phyloP scores from a whole-genome alignment of 331 rosid species.

The Phaseolus coccineus region DNA sequence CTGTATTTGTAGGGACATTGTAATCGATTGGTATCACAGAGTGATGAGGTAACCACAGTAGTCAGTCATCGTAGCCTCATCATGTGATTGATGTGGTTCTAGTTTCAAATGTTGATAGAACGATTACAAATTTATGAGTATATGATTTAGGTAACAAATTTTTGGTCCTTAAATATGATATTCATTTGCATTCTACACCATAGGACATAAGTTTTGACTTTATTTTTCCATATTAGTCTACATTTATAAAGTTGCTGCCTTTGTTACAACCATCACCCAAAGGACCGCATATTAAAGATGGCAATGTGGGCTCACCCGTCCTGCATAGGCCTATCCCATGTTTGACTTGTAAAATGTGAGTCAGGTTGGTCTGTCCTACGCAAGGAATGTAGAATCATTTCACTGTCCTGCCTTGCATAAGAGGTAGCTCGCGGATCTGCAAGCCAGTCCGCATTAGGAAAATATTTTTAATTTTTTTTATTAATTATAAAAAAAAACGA shows the following conservation, averaged over 20 bases:
- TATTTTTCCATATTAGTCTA: neutral
- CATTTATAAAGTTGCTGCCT: neutral
- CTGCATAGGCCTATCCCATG: too few relatives aligned
- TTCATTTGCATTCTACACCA: neutral
- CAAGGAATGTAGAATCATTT: too few relatives aligned
- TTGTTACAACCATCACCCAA: neutral
- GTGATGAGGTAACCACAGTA: neutral
- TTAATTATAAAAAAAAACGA: too few relatives aligned
- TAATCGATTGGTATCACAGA: neutral
- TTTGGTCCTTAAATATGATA: neutral
- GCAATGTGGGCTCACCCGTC: too few relatives aligned
- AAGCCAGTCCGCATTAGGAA: too few relatives aligned
- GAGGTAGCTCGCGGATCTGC: too few relatives aligned
- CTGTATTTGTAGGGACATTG: neutral
- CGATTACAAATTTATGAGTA: slow-evolving; percentile 6
- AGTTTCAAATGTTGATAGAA: neutral
- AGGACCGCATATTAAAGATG: neutral
- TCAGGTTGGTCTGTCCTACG: too few relatives aligned
- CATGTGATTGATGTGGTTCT: neutral
- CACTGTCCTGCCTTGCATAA: too few relatives aligned
- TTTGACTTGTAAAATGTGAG: too few relatives aligned
- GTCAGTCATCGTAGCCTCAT: neutral
- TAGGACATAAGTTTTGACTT: neutral
- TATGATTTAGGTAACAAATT: neutral
- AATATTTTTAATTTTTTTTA: too few relatives aligned